Percentiles rank a stretch among this genome's conserved stretches.
phyloP scores from a whole-genome alignment of 2,329 filamentous ascomycete species.

The Fusarium palustre region DNA sequence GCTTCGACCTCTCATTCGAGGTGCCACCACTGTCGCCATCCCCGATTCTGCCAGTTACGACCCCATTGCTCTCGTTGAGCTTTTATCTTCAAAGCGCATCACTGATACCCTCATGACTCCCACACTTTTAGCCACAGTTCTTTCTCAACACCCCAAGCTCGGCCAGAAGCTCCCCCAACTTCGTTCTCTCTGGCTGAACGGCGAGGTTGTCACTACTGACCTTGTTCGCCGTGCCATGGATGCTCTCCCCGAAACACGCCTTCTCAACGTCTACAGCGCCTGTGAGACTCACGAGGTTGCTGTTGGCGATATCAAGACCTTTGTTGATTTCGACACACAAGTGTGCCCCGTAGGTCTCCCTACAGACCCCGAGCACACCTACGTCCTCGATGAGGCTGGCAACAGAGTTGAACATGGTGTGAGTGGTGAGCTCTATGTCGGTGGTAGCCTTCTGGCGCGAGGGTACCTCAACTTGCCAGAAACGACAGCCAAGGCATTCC shows the following conservation, averaged over 20 bases:
- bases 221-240: constrained; percentile 75
- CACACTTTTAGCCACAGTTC: constrained; percentile 79
- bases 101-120: constrained; percentile 89
- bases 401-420: constrained; percentile 71
- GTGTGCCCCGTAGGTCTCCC: constrained; percentile 82
- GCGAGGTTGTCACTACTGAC: constrained; percentile 84
- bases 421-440: constrained; percentile 80
- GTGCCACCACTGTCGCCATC: constrained; percentile 80
- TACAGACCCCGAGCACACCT: constrained; percentile 74
- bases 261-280: constrained; percentile 85
- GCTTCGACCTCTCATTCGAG: constrained; percentile 78
- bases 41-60: constrained; percentile 84
- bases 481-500: constrained; percentile 78
- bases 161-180: constrained; percentile 72
- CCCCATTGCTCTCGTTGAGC: constrained; percentile 76
- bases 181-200: constrained; percentile 81
- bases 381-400: constrained; percentile 77
- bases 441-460: constrained; percentile 77
- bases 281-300: constrained; percentile 86
- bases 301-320: constrained; percentile 78
- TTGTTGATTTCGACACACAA: constrained; percentile 70
- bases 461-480: constrained; percentile 86
- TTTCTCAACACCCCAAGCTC: constrained; percentile 76
- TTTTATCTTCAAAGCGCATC: constrained; percentile 73
- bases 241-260: constrained; percentile 74